Evolutionary conservation across 2,329 filamentous ascomycete species (phyloP).

Genomic region (Paraphaeosphaeria minitans): DNA sequence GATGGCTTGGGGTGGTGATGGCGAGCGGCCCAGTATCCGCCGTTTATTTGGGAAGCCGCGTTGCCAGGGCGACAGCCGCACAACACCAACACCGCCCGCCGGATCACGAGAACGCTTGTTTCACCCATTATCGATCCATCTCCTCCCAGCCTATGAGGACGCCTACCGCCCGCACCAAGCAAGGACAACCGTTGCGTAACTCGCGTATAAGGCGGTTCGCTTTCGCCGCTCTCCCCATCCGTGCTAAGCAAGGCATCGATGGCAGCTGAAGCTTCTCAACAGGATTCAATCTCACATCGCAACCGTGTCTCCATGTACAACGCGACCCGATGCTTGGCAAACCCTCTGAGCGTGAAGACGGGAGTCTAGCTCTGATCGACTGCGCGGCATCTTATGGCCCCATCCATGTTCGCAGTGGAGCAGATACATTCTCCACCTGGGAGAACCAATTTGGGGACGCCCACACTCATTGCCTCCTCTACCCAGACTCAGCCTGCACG

Average conservation of each 20-base stretch:
- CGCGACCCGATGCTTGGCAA: not conserved
- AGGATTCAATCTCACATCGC: not conserved
- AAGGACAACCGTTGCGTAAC: slow-evolving; percentile 5
- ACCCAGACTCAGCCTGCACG: not conserved
- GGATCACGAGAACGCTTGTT: slow-evolving; percentile 30
- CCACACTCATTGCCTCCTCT: not conserved
- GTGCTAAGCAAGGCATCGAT: slow-evolving; percentile 2
- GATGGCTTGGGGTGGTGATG: slow-evolving; percentile 22
- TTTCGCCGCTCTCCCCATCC: slow-evolving; percentile 3
- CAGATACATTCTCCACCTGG: not conserved
- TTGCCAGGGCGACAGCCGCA: slow-evolving; percentile 29
- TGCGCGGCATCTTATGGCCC: not conserved
- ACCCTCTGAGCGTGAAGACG: not conserved
- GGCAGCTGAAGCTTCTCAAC: not conserved
- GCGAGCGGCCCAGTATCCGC: slow-evolving; percentile 27
- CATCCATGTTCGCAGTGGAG: not conserved
- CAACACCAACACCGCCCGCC: slow-evolving; percentile 15
- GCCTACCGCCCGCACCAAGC: not conserved
- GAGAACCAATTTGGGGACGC: not conserved
- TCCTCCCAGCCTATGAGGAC: slow-evolving; percentile 7
- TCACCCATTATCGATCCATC: slow-evolving; percentile 46
- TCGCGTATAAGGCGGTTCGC: not conserved
- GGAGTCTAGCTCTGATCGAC: not conserved
- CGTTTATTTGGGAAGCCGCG: slow-evolving; percentile 29
- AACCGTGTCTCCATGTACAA: not conserved